Evolutionary conservation across 2,329 filamentous ascomycete species (phyloP), one percentile per base, ranked within the genome.

Genomic region (Venturia carpophila): DNA sequence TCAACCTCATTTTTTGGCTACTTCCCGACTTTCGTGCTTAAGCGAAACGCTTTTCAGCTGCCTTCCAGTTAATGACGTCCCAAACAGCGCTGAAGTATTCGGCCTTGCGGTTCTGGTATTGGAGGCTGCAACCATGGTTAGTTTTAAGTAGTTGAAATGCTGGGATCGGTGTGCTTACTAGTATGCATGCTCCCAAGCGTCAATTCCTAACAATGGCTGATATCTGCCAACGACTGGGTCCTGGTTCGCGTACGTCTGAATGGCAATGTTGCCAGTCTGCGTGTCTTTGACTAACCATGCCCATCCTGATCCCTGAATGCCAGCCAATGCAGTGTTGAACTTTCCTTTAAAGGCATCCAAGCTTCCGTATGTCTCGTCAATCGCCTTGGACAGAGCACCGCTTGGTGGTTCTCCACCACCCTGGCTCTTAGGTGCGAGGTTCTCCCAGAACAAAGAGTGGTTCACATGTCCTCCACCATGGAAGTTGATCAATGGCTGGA

Each of bases 111-210:
- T 96, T 96, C 85, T 96, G 85, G 80, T 96, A 96, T 81, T 96
- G 91, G 68, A 96, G 83, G 80, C 83, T 85, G 68, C 4, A 45
- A 30, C 37, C 24, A 9, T 17, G 39, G 27, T 52, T 27, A 52
- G 47, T 11, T 27, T 52, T 27, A 21, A 49, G 2, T 30, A 3
- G 2, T 27, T 9, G 34, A 24, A n/a, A 17, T 30, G 9, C 49
- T 42, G 17, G 34, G 19, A 60, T 27, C 11, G 30, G n/a, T 9
- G 5, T 49, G 78, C 81, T 79, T 76, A 84, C 82, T 96, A 95
- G 82, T 95, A 96, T 63, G 92, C 92, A 79, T 96, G 92, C 83
- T 96, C 92, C 92, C 92, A 96, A 64, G 92, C 92, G 80, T 97
- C 92, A 72, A 97, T 88, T 66, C 92, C 92, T 60, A 97, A 80